Evolutionary conservation across 805 yeast genomes (phyloP), one percentile per base, ranked within the genome.

Genomic region (Metschnikowia anglica): DNA sequence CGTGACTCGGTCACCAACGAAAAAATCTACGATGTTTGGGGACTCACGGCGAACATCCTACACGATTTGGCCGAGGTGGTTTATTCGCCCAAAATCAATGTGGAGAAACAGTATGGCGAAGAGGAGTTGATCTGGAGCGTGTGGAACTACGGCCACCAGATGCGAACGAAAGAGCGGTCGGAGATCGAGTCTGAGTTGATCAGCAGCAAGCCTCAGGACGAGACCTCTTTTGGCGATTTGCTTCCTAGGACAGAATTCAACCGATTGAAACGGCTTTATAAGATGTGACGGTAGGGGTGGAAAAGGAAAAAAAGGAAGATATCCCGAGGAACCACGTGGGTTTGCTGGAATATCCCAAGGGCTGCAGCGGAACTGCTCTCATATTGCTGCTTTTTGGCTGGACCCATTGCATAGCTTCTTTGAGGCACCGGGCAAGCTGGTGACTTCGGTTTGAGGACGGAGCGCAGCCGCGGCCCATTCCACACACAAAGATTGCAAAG

Each of bases 41-140:
- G 95, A 0, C 63, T 85, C 27, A 85, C 93, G 0, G 91, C 90
- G 2, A 84, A 83, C 56, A 85, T 85, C 8, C 58, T 85, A n/a
- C 85, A 78, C 53, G 91, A 85, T 57, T 55, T 85, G 21, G 82
- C 88, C 2, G 73, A 72, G 43, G 69, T 84, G 8, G 66, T 76
- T 3, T 76, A 78, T 27, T 34, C 29, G 24, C 35, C 44, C 12
- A 25, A 12, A 2, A 28, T 31, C 11, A 28, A 12, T 13, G 23
- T 25, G 27, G 28, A 16, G 9, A 30, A 52, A 11, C 59, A 68
- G 20, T 58, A 77, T 34, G 88, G 86, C 2, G 84, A 83, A 49
- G 90, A 84, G 57, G 85, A 80, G 46, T 61, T 84, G 44, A 80
- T 84, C 23, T 71, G 77, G 62, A 75, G 79, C 15, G 55, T 83